Evolutionary conservation across 257 asterid genomes (phyloP), one percentile per base, ranked within the genome.

Genomic region (Marsdenia floribunda): DNA sequence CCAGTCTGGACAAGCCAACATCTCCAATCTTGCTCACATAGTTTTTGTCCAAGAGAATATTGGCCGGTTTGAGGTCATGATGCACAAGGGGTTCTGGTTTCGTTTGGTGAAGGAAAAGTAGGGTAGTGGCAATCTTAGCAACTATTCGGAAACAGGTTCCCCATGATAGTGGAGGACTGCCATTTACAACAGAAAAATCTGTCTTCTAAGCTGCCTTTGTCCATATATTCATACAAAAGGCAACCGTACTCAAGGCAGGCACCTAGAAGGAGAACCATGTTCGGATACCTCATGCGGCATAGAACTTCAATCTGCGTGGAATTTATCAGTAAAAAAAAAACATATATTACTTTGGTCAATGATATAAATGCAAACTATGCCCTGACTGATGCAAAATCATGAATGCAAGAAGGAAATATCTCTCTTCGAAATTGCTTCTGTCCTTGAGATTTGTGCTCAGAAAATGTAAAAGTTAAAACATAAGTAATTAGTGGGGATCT

Each of bases 171-270:
- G 99, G 87, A 44, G 79, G 73, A 18, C 81, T 88, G 79, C 82
- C 86, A 49, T 85, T 75, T 77, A n/a, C 44, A 82, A 81, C 93
- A 74, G 84, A 77, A 82, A 50, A 94, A 87, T 72, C 92, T 75
- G 83, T 92, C 99, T 73, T 94, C 98, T 82, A 94, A 83, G 83
- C 92, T 92, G 10, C 99, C 99, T 11, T 85, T 90, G 5, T 85
- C 92, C 95, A 92, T 88, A 83, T 84, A 88, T 86, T 94, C 99
- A 46, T 94, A 94, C 7, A 94, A 96, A 44, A 94, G 93, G 88
- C 98, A 89, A 40, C 99, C 98, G 3, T 92, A 88, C 79, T 94
- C 97, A 0, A 96, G 96, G 60, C 99, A 92, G 58, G 97, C 96
- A n/a, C 98, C 99, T 59, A 94, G 73, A 57, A 94, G 96, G 82